Base-by-base conservation (phyloP, 352 stramenopile genomes). In the Phytopythium montanum region DNA sequence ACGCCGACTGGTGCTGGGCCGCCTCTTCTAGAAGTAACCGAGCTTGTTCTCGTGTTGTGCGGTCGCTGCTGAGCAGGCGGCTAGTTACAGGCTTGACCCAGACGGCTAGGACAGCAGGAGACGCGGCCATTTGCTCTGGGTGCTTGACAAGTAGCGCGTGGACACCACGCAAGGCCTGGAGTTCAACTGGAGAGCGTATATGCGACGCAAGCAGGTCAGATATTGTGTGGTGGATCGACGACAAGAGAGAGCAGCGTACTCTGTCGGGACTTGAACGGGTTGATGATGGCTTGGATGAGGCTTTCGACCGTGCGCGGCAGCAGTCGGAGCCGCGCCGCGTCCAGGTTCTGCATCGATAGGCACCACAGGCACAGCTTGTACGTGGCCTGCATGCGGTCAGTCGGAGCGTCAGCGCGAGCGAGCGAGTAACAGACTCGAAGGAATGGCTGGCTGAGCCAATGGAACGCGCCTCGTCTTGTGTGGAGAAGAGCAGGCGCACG, bases 321-420 rank as follows among this genome's bases (percentile, higher is more conserved):
- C 10, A 79, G 74, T 5, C 70, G 71, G 53, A 79, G 77, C n/a
- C 71, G 72, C 39, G 70, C 60, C 9, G 60, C 53, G 44, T 80
- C 64, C 25, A 89, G 67, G 51, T 87, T 86, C 58, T 90, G 79
- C 70, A 77, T 77, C 3, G 68, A 73, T 5, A 92, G 68, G 45
- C 77, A 84, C 75, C 76, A 90, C 8, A 92, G 54, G 70, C 81
- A 80, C 29, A 87, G 42, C 64, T 88, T 88, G 68, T 90, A 92
- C 21, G 77, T 87, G 33, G 53, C 55, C 66, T 80, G 53, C 26
- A 19, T 16, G 36, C 7, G 10, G 28, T 26, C 13, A 28, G 51
- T 13, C 13, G 3, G 7, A 21, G 29, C 7, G n/a, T 44, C 9
- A 36, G 26, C 33, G 33, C 33, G 4, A 19, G 8, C 18, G 2